phyloP scores from a whole-genome alignment of 179 eudicot species.

The Amaranthus tricolor region DNA sequence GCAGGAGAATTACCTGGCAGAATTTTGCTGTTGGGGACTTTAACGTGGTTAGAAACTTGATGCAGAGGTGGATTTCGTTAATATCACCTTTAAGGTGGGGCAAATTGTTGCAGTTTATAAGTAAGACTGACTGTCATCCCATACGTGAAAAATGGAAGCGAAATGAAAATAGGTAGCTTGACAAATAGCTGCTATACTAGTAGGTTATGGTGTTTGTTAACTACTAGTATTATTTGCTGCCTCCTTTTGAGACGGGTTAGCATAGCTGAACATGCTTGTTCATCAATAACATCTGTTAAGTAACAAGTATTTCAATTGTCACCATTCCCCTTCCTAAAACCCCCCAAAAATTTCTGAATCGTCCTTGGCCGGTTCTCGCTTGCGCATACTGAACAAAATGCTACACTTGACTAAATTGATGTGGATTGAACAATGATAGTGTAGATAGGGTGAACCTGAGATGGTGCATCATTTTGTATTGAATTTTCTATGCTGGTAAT shows the following conservation, averaged over 20 bases:
- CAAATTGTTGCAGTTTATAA: background rate
- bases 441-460: too few relatives aligned
- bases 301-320: background rate
- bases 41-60: slow-evolving; percentile 71
- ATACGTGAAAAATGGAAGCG: background rate
- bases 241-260: background rate
- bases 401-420: background rate
- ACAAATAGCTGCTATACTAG: background rate
- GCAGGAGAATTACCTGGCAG: slow-evolving; percentile 77
- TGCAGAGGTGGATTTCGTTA: background rate
- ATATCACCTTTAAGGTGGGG: background rate
- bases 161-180: background rate
- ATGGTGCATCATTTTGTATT: too few relatives aligned
- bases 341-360: background rate
- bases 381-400: background rate
- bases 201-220: background rate
- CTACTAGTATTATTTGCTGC: background rate
- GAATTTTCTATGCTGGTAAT: too few relatives aligned
- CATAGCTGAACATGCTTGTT: too few relatives aligned
- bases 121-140: background rate
- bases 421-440: too few relatives aligned
- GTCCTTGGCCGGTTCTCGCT: background rate
- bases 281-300: background rate
- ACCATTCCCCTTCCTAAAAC: background rate
- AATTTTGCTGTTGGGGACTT: slow-evolving; percentile 65